Base-by-base conservation (phyloP, 192 early-diverging fungal genomes). In the Chytriomyces sp. region DNA sequence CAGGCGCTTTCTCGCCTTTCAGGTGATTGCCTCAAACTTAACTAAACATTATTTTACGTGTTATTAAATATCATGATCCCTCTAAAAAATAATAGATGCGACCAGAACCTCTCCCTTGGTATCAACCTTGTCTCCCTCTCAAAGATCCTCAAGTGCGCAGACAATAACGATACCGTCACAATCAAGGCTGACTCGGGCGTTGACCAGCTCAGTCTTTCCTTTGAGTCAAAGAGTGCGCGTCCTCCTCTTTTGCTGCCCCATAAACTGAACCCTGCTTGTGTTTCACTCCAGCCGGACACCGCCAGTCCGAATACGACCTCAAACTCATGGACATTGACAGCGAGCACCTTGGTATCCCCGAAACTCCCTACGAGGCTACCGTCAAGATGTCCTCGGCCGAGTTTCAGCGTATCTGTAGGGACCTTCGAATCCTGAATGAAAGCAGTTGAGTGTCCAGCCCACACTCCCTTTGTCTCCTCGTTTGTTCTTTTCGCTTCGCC, bases 311-410 rank as follows among this genome's bases (percentile, higher is more conserved):
- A 78, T 99, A 93, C 80, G 93, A 96, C 64, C 83, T 99, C 53
- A 99, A 98, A 86, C 87, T 99, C 41, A 98, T 99, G 95, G 94
- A 96, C 77, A 97, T 99, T 78, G 97, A 99, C 80, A 87, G 87
- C 41, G 97, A 99, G 64, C 92, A 96, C 77, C 85, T 98, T 56
- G 93, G 93, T 70, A 97, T 98, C 62, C 96, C 96, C 52, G 97
- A 99, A 8, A 93, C 92, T 17, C 86, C 88, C 36, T 99, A 98
- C 79, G 94, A 98, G 73, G 91, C 91, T 10, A 90, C 89, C 33
- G 90, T 98, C 12, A 85, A 84, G 44, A 94, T 99, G 93, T 90
- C 92, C 63, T 89, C 93, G 14, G 76, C 81, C 61, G 94, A 96
- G 81, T 99, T 98, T 81, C 85, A 91, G 55, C 90, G 95, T 59